Evolutionary conservation across 768 basidiomycete species (phyloP), one percentile per base, ranked within the genome.

Genomic region (Suillus bovinus): DNA sequence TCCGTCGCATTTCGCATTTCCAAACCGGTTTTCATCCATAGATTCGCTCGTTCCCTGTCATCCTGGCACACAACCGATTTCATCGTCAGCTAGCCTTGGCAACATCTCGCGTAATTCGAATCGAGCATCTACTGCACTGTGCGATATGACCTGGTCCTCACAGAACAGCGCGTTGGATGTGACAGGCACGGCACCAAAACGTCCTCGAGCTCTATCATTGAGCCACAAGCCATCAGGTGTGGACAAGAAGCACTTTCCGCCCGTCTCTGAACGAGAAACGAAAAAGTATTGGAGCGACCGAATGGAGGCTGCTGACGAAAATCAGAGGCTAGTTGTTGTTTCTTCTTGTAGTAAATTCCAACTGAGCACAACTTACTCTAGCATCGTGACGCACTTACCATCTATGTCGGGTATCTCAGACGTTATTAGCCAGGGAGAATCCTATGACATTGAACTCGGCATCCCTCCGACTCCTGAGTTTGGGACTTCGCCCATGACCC

Each of bases 401-500:
- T 29, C 42, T 22, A 36, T 34, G 59, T 44, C 66, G 68, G 47
- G 44, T 46, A 13, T 66, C 67, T 47, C 53, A 42, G 34, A 55
- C 34, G 24, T 34, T 36, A 24, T 24, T 42, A 65, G 22, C n/a
- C 80, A 58, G 82, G 55, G 39, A 17, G 55, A 29, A 29, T 27
- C 22, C 6, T 39, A 56, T 20, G 24, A 80, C 57, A 60, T 82
- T 14, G 80, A 65, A 59, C 29, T 58, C 42, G 53, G 73, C 58
- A 70, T 82, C 57, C 76, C 79, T 16, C 71, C 70, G 14, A 85
- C 80, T 31, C 83, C 81, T 8, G 79, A 77, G 34, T 74, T 83
- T 34, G 83, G 75, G 22, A 70, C 75, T 66, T 83, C 82, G 20
- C 83, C 82, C 36, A 73, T 81, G 54, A 86, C 81, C 3, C 83